phyloP scores from a whole-genome alignment of 805 yeast species.

The Blastobotrys attinorum region DNA sequence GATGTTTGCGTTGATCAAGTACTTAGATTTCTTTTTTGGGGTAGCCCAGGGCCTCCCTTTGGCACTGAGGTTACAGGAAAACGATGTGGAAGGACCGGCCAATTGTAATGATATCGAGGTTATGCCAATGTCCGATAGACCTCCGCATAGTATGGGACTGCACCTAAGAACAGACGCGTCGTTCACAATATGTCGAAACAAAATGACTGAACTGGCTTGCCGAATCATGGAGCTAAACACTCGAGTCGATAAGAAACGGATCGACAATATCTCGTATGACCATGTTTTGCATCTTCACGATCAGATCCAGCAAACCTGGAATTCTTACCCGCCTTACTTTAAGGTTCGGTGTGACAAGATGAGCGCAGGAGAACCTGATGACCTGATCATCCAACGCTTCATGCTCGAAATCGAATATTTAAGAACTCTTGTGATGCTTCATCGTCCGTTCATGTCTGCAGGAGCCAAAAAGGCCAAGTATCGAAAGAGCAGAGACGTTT shows the following conservation, averaged over 20 bases:
- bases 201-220: constrained; percentile 5
- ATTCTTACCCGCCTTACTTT: constrained; percentile 19
- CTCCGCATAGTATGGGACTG: constrained; percentile 14
- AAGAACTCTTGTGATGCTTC: constrained; percentile 24
- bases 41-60: constrained; percentile 26
- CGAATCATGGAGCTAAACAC: constrained; percentile 10
- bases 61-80: constrained; percentile 20
- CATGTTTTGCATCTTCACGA: constrained; percentile 21
- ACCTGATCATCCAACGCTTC: constrained; percentile 24
- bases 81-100: constrained; percentile 23
- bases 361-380: constrained; percentile 13
- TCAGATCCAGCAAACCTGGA: constrained; percentile 19
- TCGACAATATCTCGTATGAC: constrained; percentile 10
- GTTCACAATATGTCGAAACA: constrained; percentile 16
- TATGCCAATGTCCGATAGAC: constrained; percentile 12
- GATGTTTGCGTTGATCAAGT: constrained; percentile 22
- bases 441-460: constrained; percentile 17
- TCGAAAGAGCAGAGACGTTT: constrained; percentile 10
- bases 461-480: constrained; percentile 8
- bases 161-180: constrained; percentile 18
- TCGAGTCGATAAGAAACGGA: constrained; percentile 5
- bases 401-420: constrained; percentile 24
- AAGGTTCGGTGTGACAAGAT: constrained; percentile 18
- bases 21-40: constrained; percentile 22
- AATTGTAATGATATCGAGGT: constrained; percentile 23